Evolutionary conservation across 768 basidiomycete genomes (phyloP).

Genomic region (Glaciozyma antarctica): DNA sequence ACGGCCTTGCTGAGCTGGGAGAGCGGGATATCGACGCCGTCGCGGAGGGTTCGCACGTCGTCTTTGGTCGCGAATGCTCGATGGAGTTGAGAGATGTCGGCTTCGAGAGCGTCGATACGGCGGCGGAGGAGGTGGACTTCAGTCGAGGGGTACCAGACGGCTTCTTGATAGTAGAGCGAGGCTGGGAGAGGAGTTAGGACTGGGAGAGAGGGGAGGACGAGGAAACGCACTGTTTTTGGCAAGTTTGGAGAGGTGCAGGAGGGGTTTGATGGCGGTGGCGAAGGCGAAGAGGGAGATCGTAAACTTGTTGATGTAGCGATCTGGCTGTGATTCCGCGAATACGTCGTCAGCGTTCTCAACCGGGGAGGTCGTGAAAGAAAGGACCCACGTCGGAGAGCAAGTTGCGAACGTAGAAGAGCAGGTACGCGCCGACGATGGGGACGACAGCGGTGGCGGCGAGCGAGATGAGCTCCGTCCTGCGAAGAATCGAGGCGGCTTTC

Average conservation of each 20-base stretch:
- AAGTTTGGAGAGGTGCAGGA: conserved; percentile 28
- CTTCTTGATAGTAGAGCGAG: conserved; percentile 29
- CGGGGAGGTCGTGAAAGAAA: no score
- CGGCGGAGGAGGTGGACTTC: conserved; percentile 29
- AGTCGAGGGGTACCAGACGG: conserved; percentile 31
- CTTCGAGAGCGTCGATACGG: conserved; percentile 31
- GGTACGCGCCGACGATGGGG: conserved; percentile 25
- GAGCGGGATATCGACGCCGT: conserved; percentile 30
- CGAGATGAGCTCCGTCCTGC: conserved; percentile 27
- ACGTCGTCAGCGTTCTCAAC: no score
- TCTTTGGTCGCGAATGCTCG: conserved; percentile 1
- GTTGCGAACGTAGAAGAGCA: conserved; percentile 24
- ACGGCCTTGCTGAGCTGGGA: conserved; percentile 27
- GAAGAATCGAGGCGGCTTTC: conserved; percentile 21
- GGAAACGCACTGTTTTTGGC: conserved; percentile 24
- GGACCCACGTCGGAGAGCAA: conserved; percentile 21
- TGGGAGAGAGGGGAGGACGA: neutral
- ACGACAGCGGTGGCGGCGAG: conserved; percentile 31
- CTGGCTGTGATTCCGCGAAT: conserved; percentile 9
- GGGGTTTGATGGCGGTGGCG: conserved; percentile 35
- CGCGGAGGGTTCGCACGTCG: conserved; percentile 29
- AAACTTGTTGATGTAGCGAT: conserved; percentile 35
- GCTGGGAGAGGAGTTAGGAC: conserved; percentile 4
- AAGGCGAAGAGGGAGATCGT: conserved; percentile 34
- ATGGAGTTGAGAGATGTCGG: conserved; percentile 12